These are phyloP conservation scores for Lasiosphaeris hirsuta DNA, from an alignment of 495 filamentous ascomycete genomes.

Conservation along the genomic window DNA sequence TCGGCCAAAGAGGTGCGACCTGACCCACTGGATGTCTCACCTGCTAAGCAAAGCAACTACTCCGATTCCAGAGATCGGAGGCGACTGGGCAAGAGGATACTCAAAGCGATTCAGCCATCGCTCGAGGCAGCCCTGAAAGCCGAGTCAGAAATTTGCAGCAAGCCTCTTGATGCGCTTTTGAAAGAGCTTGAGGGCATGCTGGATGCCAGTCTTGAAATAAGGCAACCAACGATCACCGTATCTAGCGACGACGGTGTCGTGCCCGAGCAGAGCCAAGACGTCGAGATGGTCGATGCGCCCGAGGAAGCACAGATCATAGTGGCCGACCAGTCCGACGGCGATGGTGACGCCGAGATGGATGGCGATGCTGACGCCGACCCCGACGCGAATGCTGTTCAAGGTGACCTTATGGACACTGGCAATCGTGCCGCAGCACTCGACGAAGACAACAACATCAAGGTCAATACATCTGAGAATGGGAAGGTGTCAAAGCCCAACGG, in stretches of 20 bases:
- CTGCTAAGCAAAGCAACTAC: constrained; percentile 34
- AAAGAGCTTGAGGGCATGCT: constrained; percentile 71
- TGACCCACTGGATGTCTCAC: constrained; percentile 25
- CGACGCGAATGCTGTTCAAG: constrained; percentile 1
- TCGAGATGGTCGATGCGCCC: constrained; percentile 47
- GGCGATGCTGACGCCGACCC: constrained; percentile 18
- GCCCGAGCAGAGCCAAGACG: constrained; percentile 31
- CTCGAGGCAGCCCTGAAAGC: constrained; percentile 73
- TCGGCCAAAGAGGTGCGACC: constrained; percentile 22
- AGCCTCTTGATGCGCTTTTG: constrained; percentile 63
- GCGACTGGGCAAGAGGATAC: constrained; percentile 74
- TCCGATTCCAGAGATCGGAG: constrained; percentile 47
- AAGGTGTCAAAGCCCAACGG: constrained; percentile 33
- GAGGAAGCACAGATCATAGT: constrained; percentile 42
- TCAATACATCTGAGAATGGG: constrained; percentile 36
- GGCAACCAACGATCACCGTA: constrained; percentile 29
- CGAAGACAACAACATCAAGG: constrained; percentile 39
- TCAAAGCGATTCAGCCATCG: constrained; percentile 72
- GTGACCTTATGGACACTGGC: constrained; percentile 22
- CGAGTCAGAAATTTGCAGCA: constrained; percentile 72
- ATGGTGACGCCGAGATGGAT: constrained; percentile 17
- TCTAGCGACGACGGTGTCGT: constrained; percentile 26
- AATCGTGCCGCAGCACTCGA: constrained; percentile 7
- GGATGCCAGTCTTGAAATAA: constrained; percentile 52
- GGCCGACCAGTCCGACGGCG: constrained; percentile 31